Evolutionary conservation across 148 eudicot genomes (phyloP).

Genomic region (Amaranthus palmeri): DNA sequence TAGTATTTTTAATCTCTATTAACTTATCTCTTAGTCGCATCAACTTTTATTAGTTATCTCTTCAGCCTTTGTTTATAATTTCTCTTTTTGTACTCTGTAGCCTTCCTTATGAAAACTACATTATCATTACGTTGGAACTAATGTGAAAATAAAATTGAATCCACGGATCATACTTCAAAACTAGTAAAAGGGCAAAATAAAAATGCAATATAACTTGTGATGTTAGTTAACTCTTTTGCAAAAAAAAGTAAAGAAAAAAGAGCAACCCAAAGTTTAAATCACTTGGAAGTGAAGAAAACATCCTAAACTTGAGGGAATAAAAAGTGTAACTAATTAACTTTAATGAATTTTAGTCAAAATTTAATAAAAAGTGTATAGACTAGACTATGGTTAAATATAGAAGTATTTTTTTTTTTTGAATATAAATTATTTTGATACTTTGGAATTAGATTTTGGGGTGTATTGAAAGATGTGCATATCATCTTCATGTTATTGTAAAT

Average conservation of each 20-base stretch:
- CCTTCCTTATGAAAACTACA: too few species aligned
- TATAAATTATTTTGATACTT: not conserved
- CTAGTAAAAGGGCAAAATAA: not conserved
- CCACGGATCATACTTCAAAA: constrained; percentile 11
- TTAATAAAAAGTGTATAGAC: too few species aligned
- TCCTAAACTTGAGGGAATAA: constrained; percentile 24
- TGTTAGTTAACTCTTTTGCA: constrained; percentile 6
- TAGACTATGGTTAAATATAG: not conserved
- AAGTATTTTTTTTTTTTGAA: not conserved
- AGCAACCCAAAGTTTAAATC: constrained; percentile 16
- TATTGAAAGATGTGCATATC: constrained; percentile 26
- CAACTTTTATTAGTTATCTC: too few species aligned
- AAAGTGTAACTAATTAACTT: not conserved
- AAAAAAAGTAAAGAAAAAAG: constrained; percentile 13
- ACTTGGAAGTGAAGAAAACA: constrained; percentile 34
- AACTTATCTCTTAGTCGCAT: too few species aligned
- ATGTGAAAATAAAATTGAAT: constrained; percentile 5
- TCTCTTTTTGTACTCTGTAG: too few species aligned
- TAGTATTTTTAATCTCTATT: too few species aligned
- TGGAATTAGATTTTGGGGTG: not conserved
- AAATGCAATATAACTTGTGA: constrained; percentile 22
- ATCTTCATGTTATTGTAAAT: constrained; percentile 8
- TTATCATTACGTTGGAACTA: too few species aligned
- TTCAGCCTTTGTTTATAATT: too few species aligned
- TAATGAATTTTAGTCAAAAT: not conserved